Conservation (phyloP, 2,329 filamentous ascomycete species). For the Trichocomaceae sp. region DNA sequence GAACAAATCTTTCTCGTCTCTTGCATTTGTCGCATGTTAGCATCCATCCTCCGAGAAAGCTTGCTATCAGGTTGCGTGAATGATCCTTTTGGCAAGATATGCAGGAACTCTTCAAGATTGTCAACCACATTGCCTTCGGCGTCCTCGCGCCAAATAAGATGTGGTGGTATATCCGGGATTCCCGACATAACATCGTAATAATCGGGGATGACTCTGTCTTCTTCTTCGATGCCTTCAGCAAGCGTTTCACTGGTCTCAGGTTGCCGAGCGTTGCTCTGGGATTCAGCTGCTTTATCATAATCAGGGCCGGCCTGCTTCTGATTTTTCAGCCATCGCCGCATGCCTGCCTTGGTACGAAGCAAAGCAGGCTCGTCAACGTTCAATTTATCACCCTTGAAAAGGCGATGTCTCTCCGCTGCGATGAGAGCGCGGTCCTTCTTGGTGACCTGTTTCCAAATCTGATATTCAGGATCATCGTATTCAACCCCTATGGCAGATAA, state of each 20-base stretch:
- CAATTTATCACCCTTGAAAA: conserved; percentile 79
- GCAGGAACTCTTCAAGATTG: conserved; percentile 76
- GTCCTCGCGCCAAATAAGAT: conserved; percentile 83
- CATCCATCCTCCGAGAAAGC: conserved; percentile 72
- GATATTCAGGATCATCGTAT: conserved; percentile 84
- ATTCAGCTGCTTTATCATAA: conserved; percentile 40
- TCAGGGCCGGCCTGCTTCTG: conserved; percentile 61
- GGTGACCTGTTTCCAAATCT: conserved; percentile 97
- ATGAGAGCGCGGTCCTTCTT: conserved; percentile 88
- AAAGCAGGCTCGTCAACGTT: conserved; percentile 84
- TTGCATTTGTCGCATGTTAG: conserved; percentile 91
- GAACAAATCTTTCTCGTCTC: conserved; percentile 92
- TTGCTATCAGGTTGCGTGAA: conserved; percentile 70
- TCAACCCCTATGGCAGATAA: conserved; percentile 68
- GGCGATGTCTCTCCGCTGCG: conserved; percentile 74
- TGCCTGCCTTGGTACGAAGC: conserved; percentile 74
- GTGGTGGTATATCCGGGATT: conserved; percentile 74
- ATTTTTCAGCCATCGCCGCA: conserved; percentile 79
- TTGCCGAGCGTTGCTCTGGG: conserved; percentile 42
- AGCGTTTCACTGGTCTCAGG: conserved; percentile 63
- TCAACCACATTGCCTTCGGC: conserved; percentile 82
- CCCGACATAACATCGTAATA: conserved; percentile 87
- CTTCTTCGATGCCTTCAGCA: conserved; percentile 84
- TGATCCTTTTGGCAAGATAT: conserved; percentile 64
- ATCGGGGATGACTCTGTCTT: conserved; percentile 78